These are phyloP conservation scores for Globisporangium rhizosaccharum DNA, from an alignment of 352 stramenopile genomes.

Conservation along the genomic window DNA sequence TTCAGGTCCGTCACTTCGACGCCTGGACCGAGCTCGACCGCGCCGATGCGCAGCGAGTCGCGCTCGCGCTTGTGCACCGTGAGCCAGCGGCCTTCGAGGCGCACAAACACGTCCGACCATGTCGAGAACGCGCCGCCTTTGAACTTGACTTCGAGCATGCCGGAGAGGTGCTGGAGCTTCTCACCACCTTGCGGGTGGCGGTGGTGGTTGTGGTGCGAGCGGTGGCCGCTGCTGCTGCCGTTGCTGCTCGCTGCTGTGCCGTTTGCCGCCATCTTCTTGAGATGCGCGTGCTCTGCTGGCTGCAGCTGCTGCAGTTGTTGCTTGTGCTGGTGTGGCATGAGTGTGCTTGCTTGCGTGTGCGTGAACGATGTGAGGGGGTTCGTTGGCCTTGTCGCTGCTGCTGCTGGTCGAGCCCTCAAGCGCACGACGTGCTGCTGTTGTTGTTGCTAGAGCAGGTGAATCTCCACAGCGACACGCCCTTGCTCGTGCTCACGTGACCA, in stretches of 20 bases:
- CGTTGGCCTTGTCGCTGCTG: neutral
- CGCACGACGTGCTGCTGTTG: neutral
- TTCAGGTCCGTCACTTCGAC: constrained; percentile 59
- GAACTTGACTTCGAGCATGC: constrained; percentile 26
- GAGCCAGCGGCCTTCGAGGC: constrained; percentile 28
- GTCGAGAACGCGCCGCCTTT: constrained; percentile 24
- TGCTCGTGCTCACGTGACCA: too few species aligned
- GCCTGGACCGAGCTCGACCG: constrained; percentile 64
- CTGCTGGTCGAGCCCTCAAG: neutral
- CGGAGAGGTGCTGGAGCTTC: constrained; percentile 16
- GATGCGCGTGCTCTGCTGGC: neutral
- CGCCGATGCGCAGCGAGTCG: constrained; percentile 46
- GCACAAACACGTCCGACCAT: constrained; percentile 25
- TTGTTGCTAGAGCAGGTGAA: neutral
- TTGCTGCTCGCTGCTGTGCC: neutral
- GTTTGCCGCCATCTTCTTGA: constrained; percentile 14
- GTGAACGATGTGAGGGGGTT: neutral
- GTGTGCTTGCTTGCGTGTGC: neutral
- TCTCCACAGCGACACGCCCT: too few species aligned
- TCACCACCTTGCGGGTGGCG: constrained; percentile 3
- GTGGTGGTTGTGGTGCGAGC: neutral
- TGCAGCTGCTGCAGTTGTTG: constrained; percentile 3
- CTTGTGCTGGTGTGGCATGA: constrained; percentile 1
- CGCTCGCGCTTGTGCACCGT: constrained; percentile 33
- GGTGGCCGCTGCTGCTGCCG: neutral